These are phyloP conservation scores for Vaucheria bursata DNA, from an alignment of 352 stramenopile species.

Conservation along the genomic window DNA sequence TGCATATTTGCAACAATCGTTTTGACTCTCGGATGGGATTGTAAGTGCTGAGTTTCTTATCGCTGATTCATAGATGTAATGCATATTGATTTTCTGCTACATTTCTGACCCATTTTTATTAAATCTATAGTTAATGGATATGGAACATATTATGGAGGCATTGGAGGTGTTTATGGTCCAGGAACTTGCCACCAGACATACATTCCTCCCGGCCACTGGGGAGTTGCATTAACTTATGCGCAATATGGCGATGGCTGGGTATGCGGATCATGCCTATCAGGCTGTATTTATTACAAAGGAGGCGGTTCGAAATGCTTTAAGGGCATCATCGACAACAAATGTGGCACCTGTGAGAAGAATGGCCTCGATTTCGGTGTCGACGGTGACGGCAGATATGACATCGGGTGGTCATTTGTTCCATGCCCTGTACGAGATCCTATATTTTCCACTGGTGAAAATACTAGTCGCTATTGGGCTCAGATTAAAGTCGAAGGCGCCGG, in stretches of 20 bases:
- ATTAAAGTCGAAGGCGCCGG: neutral
- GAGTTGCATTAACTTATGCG: neutral
- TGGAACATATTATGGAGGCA: too few species aligned
- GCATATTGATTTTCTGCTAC: too few species aligned
- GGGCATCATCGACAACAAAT: neutral
- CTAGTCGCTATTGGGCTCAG: neutral
- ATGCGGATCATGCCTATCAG: neutral
- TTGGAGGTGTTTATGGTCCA: too few species aligned
- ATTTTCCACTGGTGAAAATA: neutral
- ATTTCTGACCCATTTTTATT: too few species aligned
- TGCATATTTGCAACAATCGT: too few species aligned
- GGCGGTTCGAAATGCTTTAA: neutral
- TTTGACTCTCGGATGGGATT: too few species aligned
- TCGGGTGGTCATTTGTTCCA: neutral
- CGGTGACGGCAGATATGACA: neutral
- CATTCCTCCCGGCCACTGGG: neutral
- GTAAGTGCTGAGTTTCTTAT: too few species aligned
- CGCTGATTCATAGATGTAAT: too few species aligned
- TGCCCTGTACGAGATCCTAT: neutral
- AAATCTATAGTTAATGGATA: too few species aligned
- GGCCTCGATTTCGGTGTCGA: neutral
- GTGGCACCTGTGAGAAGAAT: neutral
- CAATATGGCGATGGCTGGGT: neutral
- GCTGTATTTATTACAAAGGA: neutral
- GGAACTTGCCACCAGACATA: neutral